These are phyloP conservation scores for Auricularia sp. DNA, from an alignment of 768 basidiomycete species.

Conservation along the genomic window DNA sequence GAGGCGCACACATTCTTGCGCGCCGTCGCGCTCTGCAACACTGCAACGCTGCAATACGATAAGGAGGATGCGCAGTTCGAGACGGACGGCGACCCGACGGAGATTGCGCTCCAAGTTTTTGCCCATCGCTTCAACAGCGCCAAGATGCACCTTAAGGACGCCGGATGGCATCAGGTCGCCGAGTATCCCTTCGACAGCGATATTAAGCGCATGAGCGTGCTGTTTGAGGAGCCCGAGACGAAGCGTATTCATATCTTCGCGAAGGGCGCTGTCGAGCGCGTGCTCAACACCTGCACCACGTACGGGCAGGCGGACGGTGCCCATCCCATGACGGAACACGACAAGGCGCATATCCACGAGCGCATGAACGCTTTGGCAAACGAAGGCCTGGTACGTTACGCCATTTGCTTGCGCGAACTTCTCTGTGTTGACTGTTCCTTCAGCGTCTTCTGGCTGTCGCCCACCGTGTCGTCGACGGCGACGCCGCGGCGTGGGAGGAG, in stretches of 20 bases:
- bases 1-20: slow-evolving; percentile 21
- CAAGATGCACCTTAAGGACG: slow-evolving; percentile 11
- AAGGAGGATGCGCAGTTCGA: slow-evolving; percentile 21
- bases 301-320: not conserved
- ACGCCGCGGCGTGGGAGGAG: slow-evolving; percentile 19
- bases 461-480: slow-evolving; percentile 23
- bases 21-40: slow-evolving; percentile 29
- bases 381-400: slow-evolving; percentile 20
- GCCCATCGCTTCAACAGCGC: slow-evolving; percentile 37
- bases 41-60: slow-evolving; percentile 23
- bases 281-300: slow-evolving; percentile 40
- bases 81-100: slow-evolving; percentile 45
- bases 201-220: slow-evolving; percentile 39
- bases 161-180: slow-evolving; percentile 24
- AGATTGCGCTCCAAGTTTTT: slow-evolving; percentile 45
- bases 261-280: slow-evolving; percentile 32
- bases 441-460: not conserved
- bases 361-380: slow-evolving; percentile 24
- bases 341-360: slow-evolving; percentile 16
- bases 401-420: not conserved
- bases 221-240: slow-evolving; percentile 20
- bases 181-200: slow-evolving; percentile 42
- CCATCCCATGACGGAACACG: slow-evolving; percentile 15
- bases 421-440: not conserved
- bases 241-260: slow-evolving; percentile 20